Evolutionary conservation across 305 asterid species (phyloP), one percentile per base, ranked within the genome.

Genomic region (Solanum hybrid): DNA sequence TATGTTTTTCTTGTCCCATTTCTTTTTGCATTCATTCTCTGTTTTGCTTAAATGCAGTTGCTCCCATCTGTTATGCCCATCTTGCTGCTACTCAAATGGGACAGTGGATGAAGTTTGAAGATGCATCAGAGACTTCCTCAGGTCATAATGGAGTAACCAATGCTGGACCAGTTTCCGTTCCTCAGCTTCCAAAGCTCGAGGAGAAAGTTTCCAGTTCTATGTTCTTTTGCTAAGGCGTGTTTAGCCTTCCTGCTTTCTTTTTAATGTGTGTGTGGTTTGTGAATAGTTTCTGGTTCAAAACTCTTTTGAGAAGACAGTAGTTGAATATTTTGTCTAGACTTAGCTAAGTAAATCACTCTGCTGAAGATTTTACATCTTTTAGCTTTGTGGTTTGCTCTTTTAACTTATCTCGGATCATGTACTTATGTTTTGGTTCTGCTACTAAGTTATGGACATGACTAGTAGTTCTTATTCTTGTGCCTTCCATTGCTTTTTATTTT

Each of bases 1-100:
- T 36, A 2, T 36, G 38, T 36, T 36, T 36, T 36, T 78, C 29
- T 80, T 31, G 15, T 5, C 7, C 14, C 57, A 26, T 0, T 1
- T 61, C 6, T 12, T 8, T 14, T 20, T 36, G 68, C 6, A 1
- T 27, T 82, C 72, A 41, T 39, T 27, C 41, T n/a, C 81, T 51
- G 29, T 70, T 33, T 20, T 61, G 12, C 7, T 51, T 41, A 15
- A 57, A 61, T 91, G 88, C 95, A 97, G 99, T 97, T 87, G 97
- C 99, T 9, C 99, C 99, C 0, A 92, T 97, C 34, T 95, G 98
- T 93, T 97, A 97, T 65, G 99, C 99, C 1, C 99, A 97, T 86
- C 91, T 97, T 94, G 99, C 99, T 0, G 99, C 99, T 33, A 95
- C 98, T 24, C 99, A 97, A 91, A 73, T 97, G 88, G 98, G 98